A percentile compares a stretch with the other conserved stretches of the same genome.
Conservation (phyloP, 2,329 filamentous ascomycete genomes). For the Pseudogymnoascus sp. region DNA sequence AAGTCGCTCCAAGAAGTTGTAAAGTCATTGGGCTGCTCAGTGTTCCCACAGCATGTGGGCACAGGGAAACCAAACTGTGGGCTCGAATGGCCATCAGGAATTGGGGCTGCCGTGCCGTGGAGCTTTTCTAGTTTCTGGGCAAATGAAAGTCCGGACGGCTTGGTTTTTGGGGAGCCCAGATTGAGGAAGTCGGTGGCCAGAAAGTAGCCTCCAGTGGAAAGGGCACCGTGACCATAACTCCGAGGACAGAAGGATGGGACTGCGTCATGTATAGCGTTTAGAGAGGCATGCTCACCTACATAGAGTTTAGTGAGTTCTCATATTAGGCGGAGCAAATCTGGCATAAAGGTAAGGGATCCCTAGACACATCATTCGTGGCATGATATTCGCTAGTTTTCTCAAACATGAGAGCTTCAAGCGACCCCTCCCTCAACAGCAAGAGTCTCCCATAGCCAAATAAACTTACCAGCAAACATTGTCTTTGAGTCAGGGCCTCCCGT, state of each 20-base stretch:
- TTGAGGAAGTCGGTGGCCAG: slow-evolving; percentile 75
- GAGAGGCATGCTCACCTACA: slow-evolving; percentile 69
- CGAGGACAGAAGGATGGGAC: slow-evolving; percentile 70
- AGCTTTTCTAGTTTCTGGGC: slow-evolving; percentile 70
- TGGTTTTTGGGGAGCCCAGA: slow-evolving; percentile 33
- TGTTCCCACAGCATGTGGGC: slow-evolving; percentile 78
- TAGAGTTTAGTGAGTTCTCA: slow-evolving; percentile 29
- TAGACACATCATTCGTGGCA: neutral
- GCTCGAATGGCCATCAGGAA: slow-evolving; percentile 46
- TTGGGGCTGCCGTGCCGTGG: slow-evolving; percentile 66
- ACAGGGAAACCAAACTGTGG: slow-evolving; percentile 77
- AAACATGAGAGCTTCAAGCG: neutral
- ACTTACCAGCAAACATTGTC: slow-evolving; percentile 59
- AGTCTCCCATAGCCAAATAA: neutral
- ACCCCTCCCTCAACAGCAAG: neutral
- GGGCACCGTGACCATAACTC: slow-evolving; percentile 61
- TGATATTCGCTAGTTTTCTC: neutral
- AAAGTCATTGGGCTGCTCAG: slow-evolving; percentile 71
- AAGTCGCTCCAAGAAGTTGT: slow-evolving; percentile 73
- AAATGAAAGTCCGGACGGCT: slow-evolving; percentile 45
- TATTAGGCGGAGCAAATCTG: neutral
- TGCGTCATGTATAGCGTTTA: slow-evolving; percentile 67
- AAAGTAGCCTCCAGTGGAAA: slow-evolving; percentile 39
- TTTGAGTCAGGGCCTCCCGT: slow-evolving; percentile 54
- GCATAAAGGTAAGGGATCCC: neutral